These are phyloP conservation scores for Vigna unguiculata DNA, from an alignment of 306 rosid genomes.

Conservation along the genomic window DNA sequence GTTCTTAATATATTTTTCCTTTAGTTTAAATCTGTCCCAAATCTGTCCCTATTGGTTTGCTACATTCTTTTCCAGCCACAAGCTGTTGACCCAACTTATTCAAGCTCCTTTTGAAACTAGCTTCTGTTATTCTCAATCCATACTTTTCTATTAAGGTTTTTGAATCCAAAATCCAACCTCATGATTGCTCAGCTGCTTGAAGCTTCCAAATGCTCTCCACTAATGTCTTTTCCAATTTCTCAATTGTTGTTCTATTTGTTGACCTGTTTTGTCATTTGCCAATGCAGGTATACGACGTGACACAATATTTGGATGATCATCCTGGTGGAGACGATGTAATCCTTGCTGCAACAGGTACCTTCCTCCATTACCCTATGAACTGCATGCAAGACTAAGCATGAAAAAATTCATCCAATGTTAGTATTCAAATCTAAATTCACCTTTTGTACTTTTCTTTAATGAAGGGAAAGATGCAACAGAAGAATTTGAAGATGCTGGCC, in stretches of 20 bases:
- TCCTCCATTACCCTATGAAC: background rate
- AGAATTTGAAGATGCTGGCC: constrained; percentile 97
- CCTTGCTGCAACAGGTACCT: constrained; percentile 72
- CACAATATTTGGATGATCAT: constrained; percentile 86
- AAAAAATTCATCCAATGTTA: constrained; percentile 29
- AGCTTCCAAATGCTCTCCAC: constrained; percentile 24
- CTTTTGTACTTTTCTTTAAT: constrained; percentile 32
- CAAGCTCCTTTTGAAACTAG: background rate
- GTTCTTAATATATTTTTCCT: background rate
- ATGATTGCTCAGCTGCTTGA: background rate
- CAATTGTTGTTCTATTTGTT: constrained; percentile 25
- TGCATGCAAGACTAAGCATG: constrained; percentile 5
- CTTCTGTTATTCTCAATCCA: constrained; percentile 19
- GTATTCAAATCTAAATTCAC: constrained; percentile 32
- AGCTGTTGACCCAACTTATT: background rate
- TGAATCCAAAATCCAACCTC: constrained; percentile 8
- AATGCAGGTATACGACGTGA: constrained; percentile 77
- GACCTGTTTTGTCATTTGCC: constrained; percentile 24
- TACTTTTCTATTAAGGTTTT: background rate
- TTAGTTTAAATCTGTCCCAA: background rate
- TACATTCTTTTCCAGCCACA: constrained; percentile 17
- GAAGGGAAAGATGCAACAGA: constrained; percentile 87
- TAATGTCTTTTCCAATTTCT: constrained; percentile 1
- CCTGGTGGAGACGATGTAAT: constrained; percentile 95
- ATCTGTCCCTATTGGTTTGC: background rate